These are phyloP conservation scores for Vitis cinerea DNA, from an alignment of 164 flowering plant species.

Conservation along the genomic window DNA sequence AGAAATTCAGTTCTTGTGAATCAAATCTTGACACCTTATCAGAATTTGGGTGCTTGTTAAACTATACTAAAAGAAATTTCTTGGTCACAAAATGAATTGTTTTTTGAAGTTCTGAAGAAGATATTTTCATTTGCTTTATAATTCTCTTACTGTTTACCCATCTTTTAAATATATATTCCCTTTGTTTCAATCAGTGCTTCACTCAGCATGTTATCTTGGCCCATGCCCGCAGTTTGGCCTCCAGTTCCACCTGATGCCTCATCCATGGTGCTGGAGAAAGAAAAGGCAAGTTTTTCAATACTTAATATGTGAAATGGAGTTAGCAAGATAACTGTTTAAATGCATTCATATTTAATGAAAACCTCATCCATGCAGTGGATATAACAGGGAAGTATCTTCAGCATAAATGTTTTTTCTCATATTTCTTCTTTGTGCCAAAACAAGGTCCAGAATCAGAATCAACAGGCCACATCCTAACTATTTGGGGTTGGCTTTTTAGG, in stretches of 20 bases:
- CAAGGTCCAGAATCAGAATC: too few species aligned
- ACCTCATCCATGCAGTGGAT: too few species aligned
- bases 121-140: neutral
- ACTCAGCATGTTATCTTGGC: slow-evolving; percentile 98
- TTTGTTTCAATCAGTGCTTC: slow-evolving; percentile 64
- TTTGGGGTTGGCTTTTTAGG: too few species aligned
- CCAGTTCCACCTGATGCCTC: slow-evolving; percentile 84
- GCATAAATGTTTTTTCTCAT: too few species aligned
- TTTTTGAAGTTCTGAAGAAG: neutral
- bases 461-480: too few species aligned
- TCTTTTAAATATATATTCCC: neutral
- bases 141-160: slow-evolving; percentile 1
- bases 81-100: neutral
- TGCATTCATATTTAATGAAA: neutral
- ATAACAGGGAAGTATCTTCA: too few species aligned
- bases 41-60: neutral
- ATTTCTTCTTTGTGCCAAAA: too few species aligned
- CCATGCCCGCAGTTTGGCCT: slow-evolving; percentile 95
- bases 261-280: slow-evolving; percentile 74
- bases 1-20: slow-evolving; percentile 4
- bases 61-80: neutral
- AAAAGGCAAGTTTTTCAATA: slow-evolving; percentile 60
- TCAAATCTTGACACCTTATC: neutral
- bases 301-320: slow-evolving; percentile 4
- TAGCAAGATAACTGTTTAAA: neutral